These are phyloP conservation scores for Cadophora sp. DNA, from an alignment of 2,329 filamentous ascomycete genomes.

Conservation along the genomic window DNA sequence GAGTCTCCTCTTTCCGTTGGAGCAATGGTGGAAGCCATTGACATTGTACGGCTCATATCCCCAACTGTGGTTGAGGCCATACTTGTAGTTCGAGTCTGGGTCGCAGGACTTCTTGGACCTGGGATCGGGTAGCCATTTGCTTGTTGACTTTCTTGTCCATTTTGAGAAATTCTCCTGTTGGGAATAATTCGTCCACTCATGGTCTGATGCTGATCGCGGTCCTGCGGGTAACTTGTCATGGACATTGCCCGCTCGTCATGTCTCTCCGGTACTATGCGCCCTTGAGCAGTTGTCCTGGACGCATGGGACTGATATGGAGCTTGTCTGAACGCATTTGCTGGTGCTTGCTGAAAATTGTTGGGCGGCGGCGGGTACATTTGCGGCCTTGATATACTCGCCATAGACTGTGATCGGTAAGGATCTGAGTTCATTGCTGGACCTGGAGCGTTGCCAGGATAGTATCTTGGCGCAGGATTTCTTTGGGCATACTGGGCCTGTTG, in stretches of 20 bases:
- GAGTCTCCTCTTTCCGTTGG: slow-evolving; percentile 61
- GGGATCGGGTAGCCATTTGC: slow-evolving; percentile 39
- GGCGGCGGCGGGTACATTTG: slow-evolving; percentile 72
- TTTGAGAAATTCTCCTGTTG: slow-evolving; percentile 61
- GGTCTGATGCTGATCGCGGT: slow-evolving; percentile 84
- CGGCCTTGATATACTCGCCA: slow-evolving; percentile 78
- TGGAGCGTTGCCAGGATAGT: slow-evolving; percentile 58
- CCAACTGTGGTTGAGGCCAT: slow-evolving; percentile 55
- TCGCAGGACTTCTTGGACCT: slow-evolving; percentile 47
- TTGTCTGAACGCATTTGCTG: slow-evolving; percentile 79
- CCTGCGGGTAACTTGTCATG: slow-evolving; percentile 82
- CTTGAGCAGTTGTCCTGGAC: slow-evolving; percentile 87
- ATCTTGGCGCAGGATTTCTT: slow-evolving; percentile 60
- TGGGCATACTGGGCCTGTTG: slow-evolving; percentile 52
- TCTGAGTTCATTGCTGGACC: slow-evolving; percentile 81
- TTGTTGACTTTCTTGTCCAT: slow-evolving; percentile 39
- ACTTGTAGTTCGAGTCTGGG: slow-evolving; percentile 64
- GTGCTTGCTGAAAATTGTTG: slow-evolving; percentile 67
- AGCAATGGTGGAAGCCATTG: slow-evolving; percentile 86
- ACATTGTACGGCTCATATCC: slow-evolving; percentile 75
- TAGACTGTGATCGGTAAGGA: slow-evolving; percentile 89
- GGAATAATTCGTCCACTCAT: slow-evolving; percentile 94
- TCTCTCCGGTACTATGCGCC: slow-evolving; percentile 87
- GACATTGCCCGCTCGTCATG: slow-evolving; percentile 96
- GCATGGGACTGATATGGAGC: slow-evolving; percentile 71